Evolutionary conservation across 2,329 filamentous ascomycete species (phyloP).

Genomic region (Pestalotiopsis fici): DNA sequence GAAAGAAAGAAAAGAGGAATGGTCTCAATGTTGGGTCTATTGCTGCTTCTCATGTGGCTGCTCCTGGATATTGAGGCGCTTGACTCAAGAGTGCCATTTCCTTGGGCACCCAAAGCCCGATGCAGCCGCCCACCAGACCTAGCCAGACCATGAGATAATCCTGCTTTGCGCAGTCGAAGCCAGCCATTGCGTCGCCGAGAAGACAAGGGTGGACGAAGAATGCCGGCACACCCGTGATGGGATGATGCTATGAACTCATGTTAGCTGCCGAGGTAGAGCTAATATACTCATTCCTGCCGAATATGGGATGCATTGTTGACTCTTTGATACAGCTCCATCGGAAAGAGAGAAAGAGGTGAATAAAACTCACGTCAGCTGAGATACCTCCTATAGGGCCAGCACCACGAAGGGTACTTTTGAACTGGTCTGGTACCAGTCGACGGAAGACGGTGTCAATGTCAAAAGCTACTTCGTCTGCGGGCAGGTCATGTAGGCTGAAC

Average conservation of each 20-base stretch:
- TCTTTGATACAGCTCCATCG: slow-evolving; percentile 25
- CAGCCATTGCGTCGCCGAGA: slow-evolving; percentile 77
- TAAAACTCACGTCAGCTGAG: slow-evolving; percentile 69
- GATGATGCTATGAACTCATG: slow-evolving; percentile 68
- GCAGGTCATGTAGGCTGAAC: slow-evolving; percentile 66
- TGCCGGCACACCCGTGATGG: slow-evolving; percentile 72
- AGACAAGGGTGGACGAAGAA: slow-evolving; percentile 95
- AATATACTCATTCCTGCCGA: slow-evolving; percentile 39
- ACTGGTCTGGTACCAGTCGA: slow-evolving; percentile 67
- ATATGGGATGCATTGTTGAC: slow-evolving; percentile 31
- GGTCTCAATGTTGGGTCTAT: not conserved
- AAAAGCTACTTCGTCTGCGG: slow-evolving; percentile 55
- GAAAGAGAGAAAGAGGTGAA: slow-evolving; percentile 10
- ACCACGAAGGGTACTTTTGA: slow-evolving; percentile 60
- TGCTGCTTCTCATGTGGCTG: not conserved
- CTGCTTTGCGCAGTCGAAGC: slow-evolving; percentile 60
- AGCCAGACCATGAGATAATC: slow-evolving; percentile 88
- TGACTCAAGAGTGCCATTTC: slow-evolving; percentile 59
- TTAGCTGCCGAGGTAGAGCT: slow-evolving; percentile 34
- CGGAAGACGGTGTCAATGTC: slow-evolving; percentile 71
- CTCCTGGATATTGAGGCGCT: slow-evolving; percentile 58
- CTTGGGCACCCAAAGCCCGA: slow-evolving; percentile 76
- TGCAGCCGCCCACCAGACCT: slow-evolving; percentile 78
- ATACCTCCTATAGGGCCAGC: slow-evolving; percentile 71
- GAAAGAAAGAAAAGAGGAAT: slow-evolving; percentile 26